Percentiles rank a stretch among this genome's conserved stretches.
Evolutionary conservation across 139 green algal species (phyloP).

Genomic region (Zygnema circumcarinatum): DNA sequence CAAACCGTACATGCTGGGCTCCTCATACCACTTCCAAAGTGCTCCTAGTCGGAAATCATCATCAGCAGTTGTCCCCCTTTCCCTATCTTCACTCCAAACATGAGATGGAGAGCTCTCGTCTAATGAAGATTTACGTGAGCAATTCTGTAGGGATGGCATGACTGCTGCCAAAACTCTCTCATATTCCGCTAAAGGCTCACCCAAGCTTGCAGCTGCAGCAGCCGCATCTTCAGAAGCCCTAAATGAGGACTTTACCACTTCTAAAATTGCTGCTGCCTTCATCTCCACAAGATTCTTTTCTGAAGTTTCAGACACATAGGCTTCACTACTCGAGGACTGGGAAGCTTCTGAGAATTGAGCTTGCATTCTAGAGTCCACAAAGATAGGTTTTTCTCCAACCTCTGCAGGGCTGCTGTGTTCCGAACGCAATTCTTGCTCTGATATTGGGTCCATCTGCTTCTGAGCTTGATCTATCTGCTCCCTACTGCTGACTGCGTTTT

Average conservation of each 20-base stretch:
- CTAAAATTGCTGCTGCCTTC: neutral
- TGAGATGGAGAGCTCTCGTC: neutral
- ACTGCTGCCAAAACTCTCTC: neutral
- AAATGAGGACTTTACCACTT: neutral
- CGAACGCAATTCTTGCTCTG: neutral
- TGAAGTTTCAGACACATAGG: neutral
- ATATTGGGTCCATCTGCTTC: neutral
- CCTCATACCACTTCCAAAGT: conserved; percentile 35
- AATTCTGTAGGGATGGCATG: neutral
- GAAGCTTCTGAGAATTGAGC: neutral
- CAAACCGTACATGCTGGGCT: neutral
- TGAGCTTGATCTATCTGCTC: neutral
- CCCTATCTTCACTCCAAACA: neutral
- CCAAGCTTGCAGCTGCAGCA: neutral
- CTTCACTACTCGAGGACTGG: neutral
- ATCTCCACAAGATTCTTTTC: neutral
- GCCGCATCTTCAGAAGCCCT: neutral
- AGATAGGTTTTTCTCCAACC: neutral
- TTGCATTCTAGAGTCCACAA: neutral
- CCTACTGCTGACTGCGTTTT: neutral
- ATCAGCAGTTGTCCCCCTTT: neutral
- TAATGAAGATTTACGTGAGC: neutral
- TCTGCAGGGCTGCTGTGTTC: too few species aligned
- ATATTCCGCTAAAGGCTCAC: neutral
- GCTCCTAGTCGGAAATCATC: neutral